These are phyloP conservation scores for Neurospora crassa DNA, from an alignment of 2,329 filamentous ascomycete species.

Conservation along the genomic window DNA sequence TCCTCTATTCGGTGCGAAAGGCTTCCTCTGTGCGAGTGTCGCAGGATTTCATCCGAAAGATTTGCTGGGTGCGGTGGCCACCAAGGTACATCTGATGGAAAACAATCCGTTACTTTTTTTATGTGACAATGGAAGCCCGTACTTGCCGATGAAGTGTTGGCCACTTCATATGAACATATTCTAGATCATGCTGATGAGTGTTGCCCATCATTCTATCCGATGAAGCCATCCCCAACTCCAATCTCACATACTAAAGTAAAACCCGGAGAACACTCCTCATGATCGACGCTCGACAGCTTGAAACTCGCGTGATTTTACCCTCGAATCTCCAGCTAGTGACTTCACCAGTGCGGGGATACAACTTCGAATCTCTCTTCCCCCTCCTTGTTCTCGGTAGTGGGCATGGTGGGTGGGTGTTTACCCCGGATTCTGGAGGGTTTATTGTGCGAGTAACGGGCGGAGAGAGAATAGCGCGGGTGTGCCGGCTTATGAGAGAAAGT, in stretches of 20 bases:
- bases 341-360: background rate
- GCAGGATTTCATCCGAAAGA: background rate
- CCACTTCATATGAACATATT: background rate
- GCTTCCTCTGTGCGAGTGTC: background rate
- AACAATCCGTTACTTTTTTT: background rate
- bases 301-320: background rate
- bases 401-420: background rate
- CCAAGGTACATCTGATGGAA: background rate
- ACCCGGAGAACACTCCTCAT: background rate
- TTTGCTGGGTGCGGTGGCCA: background rate
- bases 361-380: background rate
- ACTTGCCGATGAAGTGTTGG: background rate
- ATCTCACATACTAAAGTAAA: background rate
- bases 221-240: background rate
- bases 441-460: no score
- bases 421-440: background rate
- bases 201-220: background rate
- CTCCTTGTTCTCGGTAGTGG: background rate
- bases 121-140: background rate
- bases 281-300: background rate
- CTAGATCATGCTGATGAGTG: background rate
- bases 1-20: background rate
- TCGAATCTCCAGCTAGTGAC: background rate
- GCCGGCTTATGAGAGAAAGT: slow-evolving; percentile 34
- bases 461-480: no score